Base-by-base conservation (phyloP, 306 rosid species). In the Vachellia pachyceras region DNA sequence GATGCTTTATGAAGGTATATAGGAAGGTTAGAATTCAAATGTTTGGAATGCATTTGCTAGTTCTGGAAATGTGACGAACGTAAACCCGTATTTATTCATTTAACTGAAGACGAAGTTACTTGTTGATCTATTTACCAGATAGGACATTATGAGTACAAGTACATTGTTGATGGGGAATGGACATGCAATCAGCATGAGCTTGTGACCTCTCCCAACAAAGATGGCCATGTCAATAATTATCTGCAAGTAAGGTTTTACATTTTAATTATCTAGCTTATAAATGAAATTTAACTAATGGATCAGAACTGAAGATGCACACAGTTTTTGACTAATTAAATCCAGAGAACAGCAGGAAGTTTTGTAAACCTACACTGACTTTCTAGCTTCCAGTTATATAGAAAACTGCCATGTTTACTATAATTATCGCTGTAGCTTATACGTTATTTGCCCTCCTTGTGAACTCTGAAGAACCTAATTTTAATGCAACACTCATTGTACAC, bases 91-190 rank as follows among this genome's bases (percentile, higher is more conserved):
- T 37, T 66, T 46, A 50, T 67, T 68, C 39, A 15, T 71, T 63
- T 65, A 29, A 58, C 50, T 44, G 65, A 72, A 22, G 64, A 69
- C 57, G 29, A 65, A 83, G 23, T 69, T 84, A 65, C n/a, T 77
- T 66, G 46, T n/a, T 76, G 66, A 60, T 55, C 57, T 49, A 29
- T 69, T 67, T 82, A 58, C 82, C 88, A 96, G 99, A 98, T 93
- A 88, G 99, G 99, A 80, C 81, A n/a, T 49, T 96, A 92, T 1
- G 99, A 96, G 88, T 96, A 96, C 85, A 96, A 96, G 90, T 96
- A 93, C 85, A 86, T 96, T 29, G 82, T 93, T 76, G 91, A 96
- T 82, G 99, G 98, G 58, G 80, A 80, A 78, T 96, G 99, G 99
- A 87, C 49, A 20, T 77, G 79, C 88, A 93, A 87, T 45, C 72